Evolutionary conservation across 352 stramenopile species (phyloP), one percentile per base, ranked within the genome.

Genomic region (Phytopythium mirpurense): DNA sequence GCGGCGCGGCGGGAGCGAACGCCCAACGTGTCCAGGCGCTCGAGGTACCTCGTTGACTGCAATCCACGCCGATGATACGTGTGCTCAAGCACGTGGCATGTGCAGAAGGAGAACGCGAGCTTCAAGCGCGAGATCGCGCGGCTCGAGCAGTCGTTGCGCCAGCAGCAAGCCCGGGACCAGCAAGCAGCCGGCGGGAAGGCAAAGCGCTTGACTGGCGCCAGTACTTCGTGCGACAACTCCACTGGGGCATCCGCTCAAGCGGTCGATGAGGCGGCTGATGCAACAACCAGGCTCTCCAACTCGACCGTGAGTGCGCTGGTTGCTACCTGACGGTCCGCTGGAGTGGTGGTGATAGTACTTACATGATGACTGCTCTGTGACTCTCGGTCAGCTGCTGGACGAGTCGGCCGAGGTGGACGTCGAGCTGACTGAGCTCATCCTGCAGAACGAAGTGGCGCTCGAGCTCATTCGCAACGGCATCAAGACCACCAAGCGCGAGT

Each of bases 401-500:
- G 83, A 93, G 26, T 89, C 80, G 5, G 77, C 83, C 19, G 48
- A 65, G 27, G 73, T 93, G 40, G 80, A 91, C 42, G 64, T 90
- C 24, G 80, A 93, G 61, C 62, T 93, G 23, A 93, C 83, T 0
- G 80, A 89, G 59, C 63, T 93, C 29, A 93, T 91, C 34, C 56
- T 93, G 47, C 78, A 93, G 52, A 93, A 93, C 63, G 83, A 93
- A 65, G 74, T 91, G 14, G 84, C 80, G 19, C 75, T 93, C 24
- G 70, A 93, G 55, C 59, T 93, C 44, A 93, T 91, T 60, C 74
- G 74, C 51, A 88, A 93, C 47, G 79, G 84, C 43, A 90, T 90
- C 58, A 90, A 86, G 45, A 88, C 70, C 65, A 88, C 80, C 26
- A 87, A 88, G 53, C 85, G 80, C 24, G 80, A 88, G 32, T 90